phyloP scores from a whole-genome alignment of 371 early-diverging fungal genomes.

The Rhizomucor pusillus region DNA sequence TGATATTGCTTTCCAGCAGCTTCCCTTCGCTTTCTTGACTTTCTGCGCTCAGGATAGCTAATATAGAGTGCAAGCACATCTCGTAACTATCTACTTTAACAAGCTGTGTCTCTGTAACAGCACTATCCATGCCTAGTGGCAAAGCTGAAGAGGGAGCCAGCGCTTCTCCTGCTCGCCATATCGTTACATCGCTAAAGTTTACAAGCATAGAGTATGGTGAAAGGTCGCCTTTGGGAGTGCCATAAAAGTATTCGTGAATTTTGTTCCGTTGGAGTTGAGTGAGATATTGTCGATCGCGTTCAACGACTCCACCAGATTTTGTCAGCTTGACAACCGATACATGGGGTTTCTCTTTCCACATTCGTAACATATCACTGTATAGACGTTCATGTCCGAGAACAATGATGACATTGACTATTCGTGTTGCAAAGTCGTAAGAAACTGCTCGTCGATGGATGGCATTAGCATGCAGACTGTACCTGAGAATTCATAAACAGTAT shows the following conservation, averaged over 20 bases:
- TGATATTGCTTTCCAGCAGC: constrained; percentile 68
- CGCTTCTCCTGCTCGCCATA: constrained; percentile 85
- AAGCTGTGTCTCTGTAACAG: constrained; percentile 73
- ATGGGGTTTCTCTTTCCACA: constrained; percentile 42
- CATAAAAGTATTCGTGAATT: constrained; percentile 95
- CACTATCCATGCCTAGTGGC: constrained; percentile 86
- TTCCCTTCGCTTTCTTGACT: constrained; percentile 58
- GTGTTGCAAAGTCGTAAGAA: too few relatives aligned
- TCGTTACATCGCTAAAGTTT: constrained; percentile 69
- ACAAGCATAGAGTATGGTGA: constrained; percentile 84
- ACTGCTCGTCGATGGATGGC: too few relatives aligned
- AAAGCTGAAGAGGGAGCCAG: constrained; percentile 90
- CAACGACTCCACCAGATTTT: constrained; percentile 94
- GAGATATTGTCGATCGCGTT: constrained; percentile 72
- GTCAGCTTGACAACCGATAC: constrained; percentile 80
- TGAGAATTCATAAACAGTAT: constrained; percentile 63
- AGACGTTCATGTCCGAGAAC: constrained; percentile 93
- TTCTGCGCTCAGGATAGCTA: constrained; percentile 79
- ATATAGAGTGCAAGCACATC: constrained; percentile 80
- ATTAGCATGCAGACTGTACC: constrained; percentile 43
- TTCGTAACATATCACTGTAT: constrained; percentile 75
- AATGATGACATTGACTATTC: constrained; percentile 75
- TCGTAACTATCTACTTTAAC: constrained; percentile 82
- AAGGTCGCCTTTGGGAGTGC: constrained; percentile 70
- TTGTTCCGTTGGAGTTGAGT: constrained; percentile 68